Base-by-base conservation (phyloP, 1,284 basidiomycete genomes). In the Ustilago cynodontis region DNA sequence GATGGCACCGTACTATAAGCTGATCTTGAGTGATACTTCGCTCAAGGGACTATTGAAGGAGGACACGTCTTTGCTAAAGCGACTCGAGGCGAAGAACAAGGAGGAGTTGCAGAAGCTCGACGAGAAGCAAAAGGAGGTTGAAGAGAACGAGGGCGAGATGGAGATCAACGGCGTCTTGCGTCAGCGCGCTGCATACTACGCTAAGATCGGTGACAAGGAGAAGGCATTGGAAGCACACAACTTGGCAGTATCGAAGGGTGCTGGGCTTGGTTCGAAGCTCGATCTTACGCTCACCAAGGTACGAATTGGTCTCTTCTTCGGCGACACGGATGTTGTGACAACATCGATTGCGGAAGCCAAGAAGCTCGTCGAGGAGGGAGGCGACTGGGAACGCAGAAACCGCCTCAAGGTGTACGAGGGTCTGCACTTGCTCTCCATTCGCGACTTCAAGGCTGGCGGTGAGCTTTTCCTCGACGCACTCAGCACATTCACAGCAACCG, bases 331-430 rank as follows among this genome's bases (percentile, higher is more conserved):
- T 11, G 88, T 96, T 62, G 91, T 96, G 58, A 91, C 89, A 0
- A 86, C 89, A 50, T 91, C 93, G 81, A 91, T 98, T 57, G 88
- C 91, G 14, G 91, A 92, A 79, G 95, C 96, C 0, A 92, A 94
- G 81, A 90, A 91, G 71, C 88, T 98, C 37, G 93, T 98, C 57
- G 95, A 98, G 81, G 91, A 95, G 85, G 96, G 97, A 2, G 96
- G 97, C 52, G 96, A 99, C 87, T 99, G 96, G 96, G 96, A 99
- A 86, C 89, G 97, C 63, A 90, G 95, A 33, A 99, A 98, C 86
- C 90, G 95, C 51, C 90, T 98, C 78, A 99, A 98, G 87, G 96
- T 98, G 43, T 99, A 99, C 88, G 91, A 92, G 61, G 95, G 93
- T 43, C 88, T 97, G 1, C 93, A 97, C 85, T 88, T 92, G 33